Evolutionary conservation across 495 filamentous ascomycete species (phyloP).

Genomic region (Penicillium soppii): DNA sequence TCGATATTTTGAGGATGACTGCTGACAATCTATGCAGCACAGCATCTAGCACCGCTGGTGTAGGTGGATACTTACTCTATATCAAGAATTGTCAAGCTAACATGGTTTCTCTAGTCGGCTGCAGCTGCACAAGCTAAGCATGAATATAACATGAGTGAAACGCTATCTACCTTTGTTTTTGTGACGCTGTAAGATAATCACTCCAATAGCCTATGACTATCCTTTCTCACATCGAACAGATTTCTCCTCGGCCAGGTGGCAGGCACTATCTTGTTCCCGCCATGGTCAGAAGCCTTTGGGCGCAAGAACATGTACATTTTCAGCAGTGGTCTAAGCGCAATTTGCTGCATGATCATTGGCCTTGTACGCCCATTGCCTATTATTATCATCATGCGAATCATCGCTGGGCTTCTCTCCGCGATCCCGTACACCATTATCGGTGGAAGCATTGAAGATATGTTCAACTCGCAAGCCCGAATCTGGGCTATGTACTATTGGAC

Average conservation of each 20-base stretch:
- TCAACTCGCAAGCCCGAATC: constrained; percentile 37
- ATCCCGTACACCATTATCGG: constrained; percentile 51
- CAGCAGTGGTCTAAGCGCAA: constrained; percentile 40
- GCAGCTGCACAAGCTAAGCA: constrained; percentile 32
- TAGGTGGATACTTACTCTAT: constrained; percentile 16
- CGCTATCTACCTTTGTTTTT: constrained; percentile 38
- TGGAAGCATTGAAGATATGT: constrained; percentile 55
- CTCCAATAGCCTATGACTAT: not conserved
- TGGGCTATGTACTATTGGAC: constrained; percentile 49
- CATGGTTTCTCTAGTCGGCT: constrained; percentile 21
- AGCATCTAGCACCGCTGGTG: constrained; percentile 41
- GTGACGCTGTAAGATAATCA: constrained; percentile 32
- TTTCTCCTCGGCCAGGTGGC: constrained; percentile 51
- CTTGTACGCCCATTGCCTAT: constrained; percentile 32
- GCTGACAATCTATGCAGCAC: constrained; percentile 28
- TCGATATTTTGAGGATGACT: not conserved
- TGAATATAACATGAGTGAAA: constrained; percentile 29
- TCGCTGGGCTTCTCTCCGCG: constrained; percentile 49
- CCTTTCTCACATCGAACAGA: constrained; percentile 18
- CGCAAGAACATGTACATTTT: constrained; percentile 50
- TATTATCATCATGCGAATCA: constrained; percentile 42
- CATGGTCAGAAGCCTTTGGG: constrained; percentile 53
- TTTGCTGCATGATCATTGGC: constrained; percentile 45
- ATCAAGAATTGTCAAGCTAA: not conserved
- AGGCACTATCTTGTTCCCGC: constrained; percentile 50